phyloP scores from a whole-genome alignment of 163 green algal species.

The Volvox carteri region DNA sequence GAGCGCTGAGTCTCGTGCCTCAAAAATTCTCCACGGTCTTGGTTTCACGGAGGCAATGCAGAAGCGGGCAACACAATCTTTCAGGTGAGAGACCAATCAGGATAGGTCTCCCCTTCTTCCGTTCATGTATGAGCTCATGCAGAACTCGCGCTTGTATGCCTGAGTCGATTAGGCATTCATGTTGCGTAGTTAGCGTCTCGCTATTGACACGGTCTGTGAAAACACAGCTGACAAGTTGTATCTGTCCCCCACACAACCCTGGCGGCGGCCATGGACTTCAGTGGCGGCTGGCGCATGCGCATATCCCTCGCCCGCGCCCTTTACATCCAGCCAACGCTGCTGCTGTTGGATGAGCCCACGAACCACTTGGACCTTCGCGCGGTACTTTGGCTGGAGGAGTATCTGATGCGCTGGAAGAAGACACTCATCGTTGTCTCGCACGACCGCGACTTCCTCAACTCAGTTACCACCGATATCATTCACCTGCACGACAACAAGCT shows the following conservation, averaged over 20 bases:
- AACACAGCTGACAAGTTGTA: too few relatives aligned
- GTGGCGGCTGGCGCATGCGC: slow-evolving; percentile 96
- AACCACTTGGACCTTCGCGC: slow-evolving; percentile 98
- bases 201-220: too few relatives aligned
- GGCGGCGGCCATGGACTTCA: too few relatives aligned
- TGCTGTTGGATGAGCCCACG: slow-evolving; percentile 99
- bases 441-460: slow-evolving; percentile 98
- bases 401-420: slow-evolving; percentile 98
- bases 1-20: slow-evolving; percentile 93
- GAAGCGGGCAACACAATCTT: slow-evolving; percentile 86
- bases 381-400: slow-evolving; percentile 98
- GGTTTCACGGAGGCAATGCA: slow-evolving; percentile 96
- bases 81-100: slow-evolving; percentile 79
- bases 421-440: slow-evolving; percentile 99
- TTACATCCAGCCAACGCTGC: slow-evolving; percentile 98
- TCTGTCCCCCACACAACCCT: too few relatives aligned
- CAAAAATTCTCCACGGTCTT: slow-evolving; percentile 98
- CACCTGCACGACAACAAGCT: slow-evolving; percentile 98
- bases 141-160: too few relatives aligned
- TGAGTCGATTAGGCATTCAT: too few relatives aligned
- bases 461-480: slow-evolving; percentile 99
- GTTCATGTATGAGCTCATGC: too few relatives aligned
- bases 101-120: too few relatives aligned
- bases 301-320: slow-evolving; percentile 97
- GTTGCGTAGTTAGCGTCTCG: too few relatives aligned